Base-by-base conservation (phyloP, 352 stramenopile genomes). In the Globisporangium emineosum region DNA sequence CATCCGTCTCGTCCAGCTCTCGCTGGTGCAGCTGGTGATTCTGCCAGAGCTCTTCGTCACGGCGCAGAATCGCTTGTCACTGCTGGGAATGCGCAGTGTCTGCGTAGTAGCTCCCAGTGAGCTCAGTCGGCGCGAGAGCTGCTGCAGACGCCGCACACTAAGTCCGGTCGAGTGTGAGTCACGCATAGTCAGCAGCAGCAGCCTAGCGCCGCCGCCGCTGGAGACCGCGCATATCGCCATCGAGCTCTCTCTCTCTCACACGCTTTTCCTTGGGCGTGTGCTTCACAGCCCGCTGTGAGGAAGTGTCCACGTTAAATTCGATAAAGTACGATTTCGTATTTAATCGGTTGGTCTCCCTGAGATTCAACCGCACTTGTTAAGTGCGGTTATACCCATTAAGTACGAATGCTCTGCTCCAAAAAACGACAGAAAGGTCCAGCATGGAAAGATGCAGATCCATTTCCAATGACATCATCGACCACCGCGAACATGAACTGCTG, bases 1-100 rank as follows among this genome's bases (percentile, higher is more conserved):
- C 29, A 29, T 56, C 30, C 61, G 54, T 17, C 17, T 53, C 29
- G 60, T 43, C 73, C 60, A 78, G 57, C 2, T 30, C 15, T 51
- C 50, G 19, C 42, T 37, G 66, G 47, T 66, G 21, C 30, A 30
- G 35, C 13, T 43, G 37, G 8, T 21, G 40, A 33, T 23, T 29
- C n/a, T 65, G 32, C 35, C 30, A 57, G 33, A 71, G 51, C 7
- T 58, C 52, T 23, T 45, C n/a, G 30, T 10, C 10, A 3, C 8
- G 21, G 9, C 17, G 17, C 51, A 33, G 19, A 30, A 23, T 42
- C 52, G 52, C 30, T 21, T n/a, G 35, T 40, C 37, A 33, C 13
- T 6, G 32, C 12, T 50, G 33, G 4, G 7, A n/a, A 23, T 56
- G 21, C 49, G 32, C n/a, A 65, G 47, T 47, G 60, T 43, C 33